phyloP scores from a whole-genome alignment of 2,329 filamentous ascomycete species.

The Teratosphaeria zuluensis region DNA sequence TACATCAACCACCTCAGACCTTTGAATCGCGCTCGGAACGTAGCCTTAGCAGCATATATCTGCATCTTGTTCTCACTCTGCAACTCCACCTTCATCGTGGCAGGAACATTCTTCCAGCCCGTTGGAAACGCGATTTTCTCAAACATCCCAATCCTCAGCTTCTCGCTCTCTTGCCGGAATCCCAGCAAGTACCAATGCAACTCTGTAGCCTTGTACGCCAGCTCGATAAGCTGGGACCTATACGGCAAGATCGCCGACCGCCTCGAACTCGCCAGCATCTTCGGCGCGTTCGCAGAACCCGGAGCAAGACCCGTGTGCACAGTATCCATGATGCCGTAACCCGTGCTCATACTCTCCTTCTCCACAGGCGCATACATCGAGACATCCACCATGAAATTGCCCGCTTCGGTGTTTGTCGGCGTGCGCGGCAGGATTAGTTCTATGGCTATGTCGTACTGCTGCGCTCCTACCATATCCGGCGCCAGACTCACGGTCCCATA shows the following conservation, averaged over 20 bases:
- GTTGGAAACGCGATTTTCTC: constrained; percentile 59
- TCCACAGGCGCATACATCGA: constrained; percentile 46
- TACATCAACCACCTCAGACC: constrained; percentile 82
- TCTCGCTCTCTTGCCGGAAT: constrained; percentile 53
- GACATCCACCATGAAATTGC: constrained; percentile 92
- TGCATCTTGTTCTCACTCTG: constrained; percentile 60
- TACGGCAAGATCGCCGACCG: constrained; percentile 75
- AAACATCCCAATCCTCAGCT: constrained; percentile 59
- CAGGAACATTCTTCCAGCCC: constrained; percentile 44
- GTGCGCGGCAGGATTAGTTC: constrained; percentile 69
- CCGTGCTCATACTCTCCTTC: constrained; percentile 6
- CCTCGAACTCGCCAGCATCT: constrained; percentile 43
- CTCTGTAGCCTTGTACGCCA: constrained; percentile 50
- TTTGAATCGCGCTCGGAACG: constrained; percentile 63
- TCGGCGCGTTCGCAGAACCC: constrained; percentile 3
- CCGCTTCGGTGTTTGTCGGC: constrained; percentile 60
- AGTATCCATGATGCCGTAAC: constrained; percentile 4
- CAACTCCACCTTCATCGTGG: constrained; percentile 53
- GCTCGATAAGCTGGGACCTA: constrained; percentile 57
- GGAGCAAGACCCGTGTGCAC: constrained; percentile 10
- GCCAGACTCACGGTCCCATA: constrained; percentile 43
- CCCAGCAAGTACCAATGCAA: constrained; percentile 63
- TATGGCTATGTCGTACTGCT: constrained; percentile 77
- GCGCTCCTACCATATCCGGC: constrained; percentile 53
- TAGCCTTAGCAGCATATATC: constrained; percentile 61